A percentile compares a stretch with the other conserved stretches of the same genome.
phyloP scores from a whole-genome alignment of 306 rosid species.

The Potentilla sterilis region DNA sequence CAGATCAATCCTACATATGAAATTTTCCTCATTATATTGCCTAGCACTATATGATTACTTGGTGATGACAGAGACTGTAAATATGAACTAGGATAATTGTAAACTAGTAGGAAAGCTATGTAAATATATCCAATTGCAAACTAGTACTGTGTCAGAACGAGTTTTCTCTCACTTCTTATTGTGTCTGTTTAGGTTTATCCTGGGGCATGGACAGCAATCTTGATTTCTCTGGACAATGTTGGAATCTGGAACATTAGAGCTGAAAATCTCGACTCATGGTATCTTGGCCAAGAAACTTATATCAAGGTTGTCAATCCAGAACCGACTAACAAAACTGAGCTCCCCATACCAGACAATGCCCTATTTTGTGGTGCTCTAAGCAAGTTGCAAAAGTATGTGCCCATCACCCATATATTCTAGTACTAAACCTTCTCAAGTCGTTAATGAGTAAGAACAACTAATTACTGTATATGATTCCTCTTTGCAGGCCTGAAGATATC shows the following conservation, averaged over 20 bases:
- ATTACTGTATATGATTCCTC: constrained; percentile 4
- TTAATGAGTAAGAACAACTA: not conserved
- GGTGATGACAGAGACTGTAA: not conserved
- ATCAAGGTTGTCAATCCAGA: constrained; percentile 78
- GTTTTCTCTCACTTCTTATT: not conserved
- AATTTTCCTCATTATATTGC: not conserved
- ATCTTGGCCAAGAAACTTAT: constrained; percentile 97
- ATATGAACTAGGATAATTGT: not conserved
- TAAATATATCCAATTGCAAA: not conserved
- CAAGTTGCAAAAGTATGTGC: constrained; percentile 69
- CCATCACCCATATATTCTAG: constrained; percentile 1
- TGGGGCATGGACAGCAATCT: constrained; percentile 91
- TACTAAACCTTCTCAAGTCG: constrained; percentile 4
- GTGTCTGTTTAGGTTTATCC: constrained; percentile 66
- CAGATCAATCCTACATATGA: not conserved
- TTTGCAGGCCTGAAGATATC: constrained; percentile 68
- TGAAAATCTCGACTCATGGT: constrained; percentile 92
- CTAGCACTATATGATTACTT: not conserved
- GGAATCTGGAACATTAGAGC: constrained; percentile 92
- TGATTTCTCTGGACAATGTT: constrained; percentile 89
- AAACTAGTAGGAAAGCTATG: not conserved
- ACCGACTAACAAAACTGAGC: constrained; percentile 85
- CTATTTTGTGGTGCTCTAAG: constrained; percentile 76
- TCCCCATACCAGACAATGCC: constrained; percentile 78
- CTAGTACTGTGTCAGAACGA: not conserved